Conservation (phyloP, 228 moss, liverwort and hornwort species). For the Sphagnum magellanicum region DNA sequence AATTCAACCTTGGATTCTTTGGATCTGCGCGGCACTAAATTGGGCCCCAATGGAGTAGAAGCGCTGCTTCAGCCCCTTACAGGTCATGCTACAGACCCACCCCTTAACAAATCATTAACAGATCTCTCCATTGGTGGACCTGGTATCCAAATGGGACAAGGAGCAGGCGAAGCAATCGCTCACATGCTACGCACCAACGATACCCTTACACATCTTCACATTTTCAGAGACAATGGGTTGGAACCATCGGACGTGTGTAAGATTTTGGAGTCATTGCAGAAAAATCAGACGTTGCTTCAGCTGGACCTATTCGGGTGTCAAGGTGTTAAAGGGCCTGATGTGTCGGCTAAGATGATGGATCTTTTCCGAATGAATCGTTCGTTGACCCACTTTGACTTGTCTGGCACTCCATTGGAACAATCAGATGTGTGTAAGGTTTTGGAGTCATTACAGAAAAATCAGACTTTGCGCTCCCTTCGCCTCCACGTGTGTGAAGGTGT, state of each 20-base stretch:
- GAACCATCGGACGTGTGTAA: not conserved
- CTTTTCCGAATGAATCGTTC: too few relatives aligned
- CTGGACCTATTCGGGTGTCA: not conserved
- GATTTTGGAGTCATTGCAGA: not conserved
- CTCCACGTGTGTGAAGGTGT: too few relatives aligned
- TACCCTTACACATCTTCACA: not conserved
- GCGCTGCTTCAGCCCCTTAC: not conserved
- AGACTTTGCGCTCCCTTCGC: too few relatives aligned
- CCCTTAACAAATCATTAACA: not conserved
- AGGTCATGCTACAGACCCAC: not conserved
- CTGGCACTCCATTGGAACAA: too few relatives aligned
- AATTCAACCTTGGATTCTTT: not conserved
- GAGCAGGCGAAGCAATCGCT: not conserved
- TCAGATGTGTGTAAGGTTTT: too few relatives aligned
- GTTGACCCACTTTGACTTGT: too few relatives aligned
- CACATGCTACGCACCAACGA: not conserved
- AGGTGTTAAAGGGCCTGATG: too few relatives aligned
- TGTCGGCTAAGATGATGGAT: too few relatives aligned
- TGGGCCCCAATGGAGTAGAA: not conserved
- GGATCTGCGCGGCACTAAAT: rapidly evolving
- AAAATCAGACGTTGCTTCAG: not conserved
- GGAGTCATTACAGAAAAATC: too few relatives aligned
- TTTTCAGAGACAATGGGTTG: rapidly evolving
- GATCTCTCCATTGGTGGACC: not conserved
- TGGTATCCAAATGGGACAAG: not conserved